Evolutionary conservation across 2,329 filamentous ascomycete species (phyloP), one percentile per base, ranked within the genome.

Genomic region (Elsinoe batatas): DNA sequence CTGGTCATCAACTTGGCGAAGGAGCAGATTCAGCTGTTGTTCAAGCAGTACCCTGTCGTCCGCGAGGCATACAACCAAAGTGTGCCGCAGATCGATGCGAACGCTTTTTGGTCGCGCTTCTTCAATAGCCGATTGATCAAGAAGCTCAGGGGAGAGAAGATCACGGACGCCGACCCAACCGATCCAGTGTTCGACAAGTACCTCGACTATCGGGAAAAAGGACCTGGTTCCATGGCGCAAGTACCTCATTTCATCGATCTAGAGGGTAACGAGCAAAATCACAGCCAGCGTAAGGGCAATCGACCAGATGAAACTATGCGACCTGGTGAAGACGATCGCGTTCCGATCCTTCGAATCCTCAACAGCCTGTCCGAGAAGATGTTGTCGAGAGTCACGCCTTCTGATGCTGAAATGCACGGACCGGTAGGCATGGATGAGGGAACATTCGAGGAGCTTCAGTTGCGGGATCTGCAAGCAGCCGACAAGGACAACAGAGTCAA

Each of bases 351-450:
- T 60, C 83, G 86, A 59, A 90, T 88, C 0, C 75, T 98, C 56
- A 98, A 98, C 68, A 88, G 80, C 58, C 79, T 97, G 56, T 95
- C 89, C 64, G 89, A 93, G 69, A 96, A 94, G 71, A 87, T 98
- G 67, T 85, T 98, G 79, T 86, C 86, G 47, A 87, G 91, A 61
- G 88, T 95, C 1, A 82, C 86, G 1, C 86, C 90, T 1, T 82
- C 85, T 4, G 90, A 96, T 67, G 72, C 76, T n/a, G 80, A 85
- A 58, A 78, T 80, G 1, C 79, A 84, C 58, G 78, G 76, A 4
- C 80, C 83, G 1, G 80, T 83, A 53, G 84, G 83, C 1, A 74
- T 84, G 64, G 85, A 89, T 58, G 85, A 90, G 62, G 79, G 83
- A 37, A 84, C 85, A 0, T 93, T 85, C 65, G 81, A 84, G 60